A percentile compares a stretch with the other conserved stretches of the same genome.
Conservation (phyloP, 2,329 filamentous ascomycete species). For the Colletotrichum sp. region DNA sequence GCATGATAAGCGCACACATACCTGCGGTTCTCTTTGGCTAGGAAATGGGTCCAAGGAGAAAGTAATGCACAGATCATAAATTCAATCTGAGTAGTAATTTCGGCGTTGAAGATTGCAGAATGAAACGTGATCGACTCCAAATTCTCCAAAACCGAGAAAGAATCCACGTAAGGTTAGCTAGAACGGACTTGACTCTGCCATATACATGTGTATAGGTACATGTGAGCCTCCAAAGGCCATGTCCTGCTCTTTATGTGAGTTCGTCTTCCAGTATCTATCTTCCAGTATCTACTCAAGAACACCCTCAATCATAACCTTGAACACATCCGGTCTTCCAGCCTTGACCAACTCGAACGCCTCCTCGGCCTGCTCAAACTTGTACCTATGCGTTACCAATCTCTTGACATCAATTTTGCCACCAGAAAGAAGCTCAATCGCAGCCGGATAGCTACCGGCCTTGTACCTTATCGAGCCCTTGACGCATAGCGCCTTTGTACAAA, state of each 20-base stretch:
- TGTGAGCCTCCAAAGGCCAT: accelerated
- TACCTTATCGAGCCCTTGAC: not conserved
- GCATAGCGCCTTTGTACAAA: not conserved
- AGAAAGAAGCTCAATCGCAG: not conserved
- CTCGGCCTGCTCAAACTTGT: not conserved
- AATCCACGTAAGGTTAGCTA: accelerated
- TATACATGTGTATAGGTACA: not conserved
- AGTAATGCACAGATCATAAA: no score
- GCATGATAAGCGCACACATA: no score
- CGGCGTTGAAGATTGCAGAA: not conserved
- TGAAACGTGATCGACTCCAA: not conserved
- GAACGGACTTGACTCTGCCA: accelerated
- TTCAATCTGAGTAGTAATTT: not conserved
- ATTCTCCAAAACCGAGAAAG: accelerated
- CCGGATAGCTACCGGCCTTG: not conserved
- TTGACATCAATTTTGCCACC: not conserved
- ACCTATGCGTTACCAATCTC: not conserved
- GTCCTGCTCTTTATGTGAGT: not conserved
- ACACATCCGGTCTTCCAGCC: not conserved
- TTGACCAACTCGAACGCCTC: not conserved
- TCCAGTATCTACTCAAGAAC: not conserved
- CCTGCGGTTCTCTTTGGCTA: no score
- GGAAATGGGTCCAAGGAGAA: no score
- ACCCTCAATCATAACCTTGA: not conserved
- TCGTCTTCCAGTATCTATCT: not conserved